Conservation (phyloP, 208 protist genomes). For the Novymonas esmeraldas region DNA sequence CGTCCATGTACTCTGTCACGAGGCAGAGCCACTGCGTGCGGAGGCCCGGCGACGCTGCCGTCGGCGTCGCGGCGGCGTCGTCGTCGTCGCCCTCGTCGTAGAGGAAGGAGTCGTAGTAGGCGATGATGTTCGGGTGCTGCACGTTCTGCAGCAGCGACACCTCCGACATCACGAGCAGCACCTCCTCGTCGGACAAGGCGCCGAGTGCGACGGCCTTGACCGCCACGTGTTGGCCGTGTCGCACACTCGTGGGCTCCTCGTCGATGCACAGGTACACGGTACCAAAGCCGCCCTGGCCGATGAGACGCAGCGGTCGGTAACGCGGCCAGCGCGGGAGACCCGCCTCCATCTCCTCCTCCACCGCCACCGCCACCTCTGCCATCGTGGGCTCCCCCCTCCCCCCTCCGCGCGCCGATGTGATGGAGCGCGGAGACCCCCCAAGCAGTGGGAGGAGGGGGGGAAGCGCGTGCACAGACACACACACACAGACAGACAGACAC, state of each 20-base stretch:
- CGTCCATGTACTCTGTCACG: conserved; percentile 88
- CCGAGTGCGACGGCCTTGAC: conserved; percentile 73
- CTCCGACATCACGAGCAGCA: conserved; percentile 79
- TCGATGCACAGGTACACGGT: conserved; percentile 79
- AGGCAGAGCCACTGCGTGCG: conserved; percentile 62
- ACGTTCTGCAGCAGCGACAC: conserved; percentile 74
- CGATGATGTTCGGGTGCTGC: conserved; percentile 80
- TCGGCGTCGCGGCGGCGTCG: neutral
- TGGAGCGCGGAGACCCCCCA: no score
- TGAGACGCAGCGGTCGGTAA: conserved; percentile 49
- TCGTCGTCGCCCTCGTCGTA: conserved; percentile 34
- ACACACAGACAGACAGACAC: neutral
- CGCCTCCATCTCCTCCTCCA: no score
- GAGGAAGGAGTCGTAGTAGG: conserved; percentile 86
- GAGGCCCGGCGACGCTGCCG: neutral
- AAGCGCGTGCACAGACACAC: neutral
- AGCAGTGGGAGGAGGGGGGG: no score
- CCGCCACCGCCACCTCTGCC: no score
- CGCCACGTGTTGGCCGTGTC: conserved; percentile 44
- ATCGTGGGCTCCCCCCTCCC: no score
- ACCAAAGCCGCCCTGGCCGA: conserved; percentile 76
- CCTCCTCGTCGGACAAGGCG: conserved; percentile 61
- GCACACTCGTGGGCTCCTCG: conserved; percentile 23
- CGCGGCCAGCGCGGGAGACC: conserved; percentile 50
- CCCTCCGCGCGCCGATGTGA: no score